Percentiles rank a stretch among this genome's conserved stretches.
Evolutionary conservation across 148 eudicot genomes (phyloP).

Genomic region (Drosera capensis): DNA sequence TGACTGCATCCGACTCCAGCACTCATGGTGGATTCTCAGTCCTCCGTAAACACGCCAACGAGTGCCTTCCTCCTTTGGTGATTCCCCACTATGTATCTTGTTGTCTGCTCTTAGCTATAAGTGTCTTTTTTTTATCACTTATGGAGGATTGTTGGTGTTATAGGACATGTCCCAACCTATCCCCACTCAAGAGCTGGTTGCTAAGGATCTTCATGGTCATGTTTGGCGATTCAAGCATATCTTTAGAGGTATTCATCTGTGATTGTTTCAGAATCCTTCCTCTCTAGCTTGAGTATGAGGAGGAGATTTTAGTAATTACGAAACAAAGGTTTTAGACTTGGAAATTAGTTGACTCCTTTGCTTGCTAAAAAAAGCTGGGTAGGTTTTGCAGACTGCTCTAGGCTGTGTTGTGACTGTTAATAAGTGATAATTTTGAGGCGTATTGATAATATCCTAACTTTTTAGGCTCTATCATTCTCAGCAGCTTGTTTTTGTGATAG

Average conservation of each 20-base stretch:
- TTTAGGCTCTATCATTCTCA: too few relatives aligned
- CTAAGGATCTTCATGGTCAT: conserved; percentile 79
- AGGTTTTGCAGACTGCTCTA: too few relatives aligned
- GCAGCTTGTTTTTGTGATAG: too few relatives aligned
- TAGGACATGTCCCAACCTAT: conserved; percentile 78
- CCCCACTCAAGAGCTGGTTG: conserved; percentile 78
- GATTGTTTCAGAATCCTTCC: neutral
- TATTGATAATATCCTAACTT: too few relatives aligned
- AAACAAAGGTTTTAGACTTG: too few relatives aligned
- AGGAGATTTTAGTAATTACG: neutral
- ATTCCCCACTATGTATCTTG: neutral
- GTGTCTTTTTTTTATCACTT: neutral
- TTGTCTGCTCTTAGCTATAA: neutral
- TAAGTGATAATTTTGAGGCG: too few relatives aligned
- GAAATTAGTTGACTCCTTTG: too few relatives aligned
- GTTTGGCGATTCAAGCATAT: conserved; percentile 91
- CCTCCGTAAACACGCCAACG: conserved; percentile 85
- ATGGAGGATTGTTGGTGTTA: neutral
- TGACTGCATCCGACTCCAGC: conserved; percentile 93
- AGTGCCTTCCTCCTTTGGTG: conserved; percentile 90
- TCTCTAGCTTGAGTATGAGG: neutral
- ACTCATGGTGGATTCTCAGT: conserved; percentile 99
- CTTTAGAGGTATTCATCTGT: conserved; percentile 55
- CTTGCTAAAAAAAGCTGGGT: too few relatives aligned
- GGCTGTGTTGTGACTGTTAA: too few relatives aligned